Conservation (phyloP, 768 basidiomycete genomes). For the Boletus rufocinnamomeus region DNA sequence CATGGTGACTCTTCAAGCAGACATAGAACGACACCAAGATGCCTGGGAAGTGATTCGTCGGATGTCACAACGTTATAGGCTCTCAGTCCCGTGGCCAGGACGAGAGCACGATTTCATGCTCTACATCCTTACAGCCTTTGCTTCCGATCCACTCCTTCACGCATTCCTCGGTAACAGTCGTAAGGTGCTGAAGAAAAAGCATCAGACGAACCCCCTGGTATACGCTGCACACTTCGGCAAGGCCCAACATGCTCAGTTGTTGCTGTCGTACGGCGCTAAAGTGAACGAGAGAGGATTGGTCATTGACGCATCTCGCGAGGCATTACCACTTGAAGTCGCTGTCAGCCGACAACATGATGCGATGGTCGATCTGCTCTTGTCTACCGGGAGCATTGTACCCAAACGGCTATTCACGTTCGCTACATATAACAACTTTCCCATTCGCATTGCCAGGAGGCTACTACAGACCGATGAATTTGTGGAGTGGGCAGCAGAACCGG, state of each 20-base stretch:
- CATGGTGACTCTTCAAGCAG: neutral
- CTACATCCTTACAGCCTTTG: slow-evolving; percentile 10
- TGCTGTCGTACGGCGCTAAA: slow-evolving; percentile 2
- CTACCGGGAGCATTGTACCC: slow-evolving; percentile 7
- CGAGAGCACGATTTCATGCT: slow-evolving; percentile 6
- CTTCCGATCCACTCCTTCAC: slow-evolving; percentile 4
- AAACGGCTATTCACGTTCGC: neutral
- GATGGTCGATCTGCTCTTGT: slow-evolving; percentile 4
- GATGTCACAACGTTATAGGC: neutral
- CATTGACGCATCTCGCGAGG: neutral
- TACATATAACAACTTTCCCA: neutral
- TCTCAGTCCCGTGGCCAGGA: slow-evolving; percentile 1
- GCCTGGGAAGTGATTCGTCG: slow-evolving; percentile 4
- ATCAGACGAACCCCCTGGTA: slow-evolving; percentile 12
- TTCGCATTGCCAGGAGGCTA: slow-evolving; percentile 6
- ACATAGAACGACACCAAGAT: neutral
- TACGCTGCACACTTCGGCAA: slow-evolving; percentile 16
- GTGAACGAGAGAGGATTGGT: slow-evolving; percentile 9
- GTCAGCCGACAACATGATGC: slow-evolving; percentile 4
- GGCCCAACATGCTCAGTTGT: neutral
- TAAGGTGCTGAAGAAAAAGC: neutral
- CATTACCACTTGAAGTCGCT: slow-evolving; percentile 11
- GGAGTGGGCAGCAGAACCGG: slow-evolving; percentile 11
- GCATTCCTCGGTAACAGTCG: neutral
- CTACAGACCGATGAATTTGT: slow-evolving; percentile 8